phyloP scores from a whole-genome alignment of 2,329 filamentous ascomycete genomes.

The Chaetomium olivaceum region DNA sequence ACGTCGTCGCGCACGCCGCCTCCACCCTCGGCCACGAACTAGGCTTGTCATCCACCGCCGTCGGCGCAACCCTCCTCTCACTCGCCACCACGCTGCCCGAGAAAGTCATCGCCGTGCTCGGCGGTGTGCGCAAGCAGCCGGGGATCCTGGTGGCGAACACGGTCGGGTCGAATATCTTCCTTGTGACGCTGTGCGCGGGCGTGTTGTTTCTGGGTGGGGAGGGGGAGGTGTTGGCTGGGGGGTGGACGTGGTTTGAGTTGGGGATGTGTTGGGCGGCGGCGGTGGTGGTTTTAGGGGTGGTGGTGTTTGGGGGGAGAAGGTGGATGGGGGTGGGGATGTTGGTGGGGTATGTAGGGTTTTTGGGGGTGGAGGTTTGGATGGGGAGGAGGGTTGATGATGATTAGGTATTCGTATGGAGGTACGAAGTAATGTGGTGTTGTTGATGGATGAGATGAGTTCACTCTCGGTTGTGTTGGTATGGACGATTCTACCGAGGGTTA shows the following conservation, averaged over 20 bases:
- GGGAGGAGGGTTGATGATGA: conserved; percentile 26
- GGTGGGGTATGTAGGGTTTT: conserved; percentile 37
- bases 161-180: conserved; percentile 54
- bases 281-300: conserved; percentile 35
- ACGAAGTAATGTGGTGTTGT: background rate
- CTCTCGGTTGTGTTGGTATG: too few species aligned
- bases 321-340: conserved; percentile 39
- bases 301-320: conserved; percentile 36
- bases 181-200: conserved; percentile 51
- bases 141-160: conserved; percentile 54
- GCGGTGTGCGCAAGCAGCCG: conserved; percentile 46
- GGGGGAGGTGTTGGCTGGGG: conserved; percentile 21
- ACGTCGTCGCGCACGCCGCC: conserved; percentile 50
- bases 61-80: conserved; percentile 50
- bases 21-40: conserved; percentile 44
- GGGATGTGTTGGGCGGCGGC: conserved; percentile 37
- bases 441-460: background rate
- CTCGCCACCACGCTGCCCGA: conserved; percentile 55
- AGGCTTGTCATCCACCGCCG: conserved; percentile 46
- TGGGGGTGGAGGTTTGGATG: conserved; percentile 29
- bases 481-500: conserved; percentile 11
- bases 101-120: conserved; percentile 52
- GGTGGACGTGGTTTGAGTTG: conserved; percentile 34
- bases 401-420: too few species aligned
- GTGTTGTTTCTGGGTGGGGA: conserved; percentile 39